These are phyloP conservation scores for Trichoderma atrobrunneum DNA, from an alignment of 2,329 filamentous ascomycete species.

Conservation along the genomic window DNA sequence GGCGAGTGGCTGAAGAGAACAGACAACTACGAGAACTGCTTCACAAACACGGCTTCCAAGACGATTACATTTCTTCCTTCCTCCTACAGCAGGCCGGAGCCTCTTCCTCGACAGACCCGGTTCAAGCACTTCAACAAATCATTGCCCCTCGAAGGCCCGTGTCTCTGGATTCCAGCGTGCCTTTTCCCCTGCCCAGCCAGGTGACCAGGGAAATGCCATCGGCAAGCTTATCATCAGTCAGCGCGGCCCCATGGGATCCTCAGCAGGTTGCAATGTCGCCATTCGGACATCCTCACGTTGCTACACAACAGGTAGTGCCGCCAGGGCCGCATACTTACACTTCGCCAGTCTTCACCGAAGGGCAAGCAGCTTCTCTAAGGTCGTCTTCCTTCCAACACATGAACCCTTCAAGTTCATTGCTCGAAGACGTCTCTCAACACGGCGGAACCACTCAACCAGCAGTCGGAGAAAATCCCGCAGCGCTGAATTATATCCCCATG, in stretches of 20 bases:
- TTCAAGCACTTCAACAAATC: constrained; percentile 38
- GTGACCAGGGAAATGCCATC: constrained; percentile 35
- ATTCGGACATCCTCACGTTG: constrained; percentile 28
- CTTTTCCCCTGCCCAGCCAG: constrained; percentile 32
- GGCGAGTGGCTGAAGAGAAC: constrained; percentile 69
- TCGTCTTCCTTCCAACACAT: neutral
- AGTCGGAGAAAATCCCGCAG: constrained; percentile 1
- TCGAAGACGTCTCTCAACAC: constrained; percentile 14
- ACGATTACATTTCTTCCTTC: constrained; percentile 49
- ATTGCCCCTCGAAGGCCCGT: constrained; percentile 37
- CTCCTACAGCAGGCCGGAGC: constrained; percentile 32
- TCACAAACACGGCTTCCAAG: constrained; percentile 53
- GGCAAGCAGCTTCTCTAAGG: neutral
- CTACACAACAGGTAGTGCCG: neutral
- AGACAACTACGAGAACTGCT: constrained; percentile 59
- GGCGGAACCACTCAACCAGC: constrained; percentile 8
- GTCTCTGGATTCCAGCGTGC: constrained; percentile 28
- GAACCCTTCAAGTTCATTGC: constrained; percentile 1
- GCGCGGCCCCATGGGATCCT: constrained; percentile 35
- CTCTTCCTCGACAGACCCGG: constrained; percentile 22
- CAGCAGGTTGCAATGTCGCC: constrained; percentile 27
- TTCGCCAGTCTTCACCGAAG: constrained; percentile 15
- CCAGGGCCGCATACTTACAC: constrained; percentile 8
- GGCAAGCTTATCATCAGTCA: constrained; percentile 33
- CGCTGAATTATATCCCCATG: constrained; percentile 16